Conservation (phyloP, 768 basidiomycete species). For the Boletales sp. region DNA sequence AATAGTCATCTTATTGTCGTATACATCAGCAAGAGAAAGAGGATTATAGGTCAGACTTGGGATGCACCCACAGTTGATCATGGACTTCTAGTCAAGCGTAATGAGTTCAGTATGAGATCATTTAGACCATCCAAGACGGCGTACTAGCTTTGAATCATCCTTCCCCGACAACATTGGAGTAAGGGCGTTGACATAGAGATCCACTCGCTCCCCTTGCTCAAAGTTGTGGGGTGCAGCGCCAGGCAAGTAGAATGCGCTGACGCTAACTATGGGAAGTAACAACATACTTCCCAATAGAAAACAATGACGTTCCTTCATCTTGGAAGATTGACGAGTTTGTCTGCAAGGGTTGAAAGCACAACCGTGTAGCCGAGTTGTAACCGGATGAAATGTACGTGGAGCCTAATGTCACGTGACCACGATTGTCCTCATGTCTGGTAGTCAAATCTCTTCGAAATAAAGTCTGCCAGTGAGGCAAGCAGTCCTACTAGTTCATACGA, state of each 20-base stretch:
- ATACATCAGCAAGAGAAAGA: conserved; percentile 3
- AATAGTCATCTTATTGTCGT: conserved; percentile 76
- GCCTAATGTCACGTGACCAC: conserved; percentile 16
- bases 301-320: conserved; percentile 19
- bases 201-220: conserved; percentile 64
- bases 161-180: conserved; percentile 76
- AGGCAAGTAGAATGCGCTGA: conserved; percentile 85
- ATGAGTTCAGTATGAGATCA: conserved; percentile 5
- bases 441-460: too few species aligned
- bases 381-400: conserved; percentile 5
- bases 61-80: conserved; percentile 69
- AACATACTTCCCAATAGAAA: conserved; percentile 16
- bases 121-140: conserved; percentile 21
- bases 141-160: conserved; percentile 71
- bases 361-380: not conserved
- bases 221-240: conserved; percentile 89
- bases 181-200: conserved; percentile 82
- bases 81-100: conserved; percentile 61
- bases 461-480: too few species aligned
- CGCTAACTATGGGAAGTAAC: conserved; percentile 13
- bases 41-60: not conserved
- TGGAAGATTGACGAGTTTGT: not conserved
- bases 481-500: too few species aligned
- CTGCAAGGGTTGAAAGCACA: not conserved
- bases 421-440: too few species aligned